These are phyloP conservation scores for Thielaviopsis ethacetica DNA, from an alignment of 2,329 filamentous ascomycete species.

Conservation along the genomic window DNA sequence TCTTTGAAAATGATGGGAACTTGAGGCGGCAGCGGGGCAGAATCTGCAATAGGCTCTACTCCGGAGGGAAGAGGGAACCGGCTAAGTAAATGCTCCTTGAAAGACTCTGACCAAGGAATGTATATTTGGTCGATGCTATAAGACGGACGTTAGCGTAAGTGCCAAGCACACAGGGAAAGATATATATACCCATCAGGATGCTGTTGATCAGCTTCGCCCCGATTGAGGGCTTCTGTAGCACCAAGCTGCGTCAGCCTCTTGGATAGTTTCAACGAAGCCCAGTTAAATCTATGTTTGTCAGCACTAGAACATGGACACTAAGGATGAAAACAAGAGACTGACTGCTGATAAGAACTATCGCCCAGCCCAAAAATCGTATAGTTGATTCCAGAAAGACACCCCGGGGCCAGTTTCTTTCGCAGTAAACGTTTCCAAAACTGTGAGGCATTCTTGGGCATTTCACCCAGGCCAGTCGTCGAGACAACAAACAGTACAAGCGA, in stretches of 20 bases:
- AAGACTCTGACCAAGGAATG: conserved; percentile 54
- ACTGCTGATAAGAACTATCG: conserved; percentile 89
- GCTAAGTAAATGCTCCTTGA: conserved; percentile 50
- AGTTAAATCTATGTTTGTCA: conserved; percentile 55
- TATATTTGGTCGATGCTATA: conserved; percentile 65
- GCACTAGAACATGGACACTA: background rate
- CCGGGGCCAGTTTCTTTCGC: conserved; percentile 57
- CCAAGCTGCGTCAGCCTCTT: conserved; percentile 74
- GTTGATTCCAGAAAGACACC: conserved; percentile 48
- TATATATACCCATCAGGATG: conserved; percentile 74
- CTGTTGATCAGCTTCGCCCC: conserved; percentile 83
- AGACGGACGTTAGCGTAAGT: background rate
- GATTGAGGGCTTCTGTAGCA: conserved; percentile 55
- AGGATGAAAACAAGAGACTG: conserved; percentile 17
- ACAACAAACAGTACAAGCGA: conserved; percentile 60
- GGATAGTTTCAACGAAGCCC: conserved; percentile 74
- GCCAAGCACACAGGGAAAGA: background rate
- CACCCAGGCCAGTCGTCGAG: conserved; percentile 89
- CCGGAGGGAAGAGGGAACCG: conserved; percentile 53
- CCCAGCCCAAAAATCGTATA: conserved; percentile 86
- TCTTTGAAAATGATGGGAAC: conserved; percentile 19
- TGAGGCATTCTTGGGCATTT: conserved; percentile 70
- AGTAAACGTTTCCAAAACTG: conserved; percentile 75
- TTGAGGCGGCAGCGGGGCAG: conserved; percentile 60
- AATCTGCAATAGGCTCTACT: conserved; percentile 52